These are phyloP conservation scores for Hippophae rhamnoides DNA, from an alignment of 306 rosid species.

Conservation along the genomic window DNA sequence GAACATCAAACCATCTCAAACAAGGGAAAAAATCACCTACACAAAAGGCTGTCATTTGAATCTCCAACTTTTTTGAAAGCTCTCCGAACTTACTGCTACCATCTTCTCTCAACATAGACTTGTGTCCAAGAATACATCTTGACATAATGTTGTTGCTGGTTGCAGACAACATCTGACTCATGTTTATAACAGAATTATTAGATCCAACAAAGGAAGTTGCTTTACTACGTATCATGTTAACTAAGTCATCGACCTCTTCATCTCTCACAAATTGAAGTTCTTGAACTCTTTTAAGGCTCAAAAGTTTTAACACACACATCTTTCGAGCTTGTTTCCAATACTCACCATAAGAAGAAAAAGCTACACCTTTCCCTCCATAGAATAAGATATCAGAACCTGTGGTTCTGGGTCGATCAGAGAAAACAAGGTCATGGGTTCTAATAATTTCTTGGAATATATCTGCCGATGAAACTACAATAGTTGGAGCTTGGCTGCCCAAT, in stretches of 20 bases:
- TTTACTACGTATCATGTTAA: neutral
- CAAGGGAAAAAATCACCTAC: constrained; percentile 31
- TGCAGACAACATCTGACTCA: constrained; percentile 17
- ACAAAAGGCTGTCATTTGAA: neutral
- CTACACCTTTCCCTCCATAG: constrained; percentile 1
- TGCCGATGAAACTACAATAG: constrained; percentile 1
- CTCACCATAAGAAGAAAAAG: constrained; percentile 6
- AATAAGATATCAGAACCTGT: neutral
- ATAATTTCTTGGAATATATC: constrained; percentile 3
- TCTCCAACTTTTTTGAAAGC: neutral
- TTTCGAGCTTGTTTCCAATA: constrained; percentile 10
- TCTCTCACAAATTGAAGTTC: constrained; percentile 5
- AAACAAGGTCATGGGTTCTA: neutral
- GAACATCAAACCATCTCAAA: constrained; percentile 31
- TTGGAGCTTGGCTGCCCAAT: neutral
- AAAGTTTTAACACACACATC: constrained; percentile 19
- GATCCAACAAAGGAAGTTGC: too few relatives aligned
- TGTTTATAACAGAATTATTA: constrained; percentile 6
- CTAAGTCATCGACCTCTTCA: constrained; percentile 15
- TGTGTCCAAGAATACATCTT: constrained; percentile 25
- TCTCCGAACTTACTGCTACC: constrained; percentile 1
- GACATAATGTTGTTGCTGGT: constrained; percentile 14
- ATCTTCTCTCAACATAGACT: neutral
- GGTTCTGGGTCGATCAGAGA: constrained; percentile 2
- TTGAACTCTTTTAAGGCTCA: constrained; percentile 19